Evolutionary conservation across 371 early-diverging fungal species (phyloP), one percentile per base, ranked within the genome.

Genomic region (Rhizopus arrhizus): DNA sequence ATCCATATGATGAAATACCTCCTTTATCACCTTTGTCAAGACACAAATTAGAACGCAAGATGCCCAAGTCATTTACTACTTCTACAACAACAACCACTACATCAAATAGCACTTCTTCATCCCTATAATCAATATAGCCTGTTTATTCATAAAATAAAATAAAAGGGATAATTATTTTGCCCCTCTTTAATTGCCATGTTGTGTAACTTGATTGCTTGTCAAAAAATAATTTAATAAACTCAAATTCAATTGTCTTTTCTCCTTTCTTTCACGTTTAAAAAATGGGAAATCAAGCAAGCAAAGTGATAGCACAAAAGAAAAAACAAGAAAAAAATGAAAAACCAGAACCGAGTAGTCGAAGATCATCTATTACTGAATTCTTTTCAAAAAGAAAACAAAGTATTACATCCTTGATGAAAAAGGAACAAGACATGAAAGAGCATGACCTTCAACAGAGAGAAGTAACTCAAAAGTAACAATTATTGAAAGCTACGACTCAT

Each of bases 301-400:
- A 63, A 59, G 59, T 73, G 4, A 56, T 62, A 29, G 57, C 58
- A 5, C 49, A 56, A 28, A 48, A 64, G 29, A 57, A 61, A 15
- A 49, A 56, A 7, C 56, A 56, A 35, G 42, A 56, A 9, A 16
- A 28, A 9, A 11, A 45, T 28, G 13, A 56, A 53, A 57, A 28
- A 57, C 62, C 35, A 12, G 7, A 31, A 40, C 43, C 61, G 10
- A 56, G 33, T 49, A 61, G 51, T 50, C 16, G 78, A 53, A 70
- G 78, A 11, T 73, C 75, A 67, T 80, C 80, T 9, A 74, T 80
- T 13, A 73, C 77, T 2, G 80, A 77, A 51, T 77, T 75, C 53
- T 80, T 80, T 52, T 62, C 74, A 11, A 66, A 68, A 59, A 62
- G 77, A 48, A 75, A 73, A 43, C 64, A 70, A 22, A 79, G 80